phyloP scores from a whole-genome alignment of 2,329 filamentous ascomycete genomes.

The Harringtonia lauricola region DNA sequence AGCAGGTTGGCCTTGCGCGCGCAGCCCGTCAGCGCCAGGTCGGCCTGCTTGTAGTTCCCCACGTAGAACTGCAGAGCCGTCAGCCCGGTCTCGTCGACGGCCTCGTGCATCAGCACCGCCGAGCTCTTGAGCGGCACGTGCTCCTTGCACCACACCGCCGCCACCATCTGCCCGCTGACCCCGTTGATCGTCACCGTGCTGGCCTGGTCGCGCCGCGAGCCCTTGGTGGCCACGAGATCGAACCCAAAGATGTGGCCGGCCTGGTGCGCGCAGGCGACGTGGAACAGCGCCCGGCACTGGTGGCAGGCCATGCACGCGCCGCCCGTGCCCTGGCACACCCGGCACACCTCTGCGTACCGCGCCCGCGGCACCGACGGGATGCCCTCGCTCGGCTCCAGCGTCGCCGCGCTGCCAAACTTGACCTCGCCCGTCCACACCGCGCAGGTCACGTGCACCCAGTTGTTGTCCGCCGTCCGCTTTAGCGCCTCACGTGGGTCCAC shows the following conservation, averaged over 20 bases:
- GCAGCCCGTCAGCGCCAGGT: conserved; percentile 80
- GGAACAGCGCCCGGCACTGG: conserved; percentile 59
- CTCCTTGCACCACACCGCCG: conserved; percentile 84
- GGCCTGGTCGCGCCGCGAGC: conserved; percentile 70
- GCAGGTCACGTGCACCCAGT: conserved; percentile 95
- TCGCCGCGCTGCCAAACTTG: conserved; percentile 77
- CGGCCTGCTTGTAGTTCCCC: conserved; percentile 88
- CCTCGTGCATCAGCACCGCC: conserved; percentile 70
- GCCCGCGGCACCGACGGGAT: conserved; percentile 69
- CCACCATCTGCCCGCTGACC: conserved; percentile 74
- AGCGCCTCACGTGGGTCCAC: conserved; percentile 77
- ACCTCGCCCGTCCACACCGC: conserved; percentile 87
- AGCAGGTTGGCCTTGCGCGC: conserved; percentile 82
- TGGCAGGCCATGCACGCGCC: conserved; percentile 81
- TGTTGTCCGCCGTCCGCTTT: conserved; percentile 91
- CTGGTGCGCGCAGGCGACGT: conserved; percentile 84
- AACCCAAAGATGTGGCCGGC: conserved; percentile 78
- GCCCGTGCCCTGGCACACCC: conserved; percentile 62
- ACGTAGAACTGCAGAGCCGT: conserved; percentile 81
- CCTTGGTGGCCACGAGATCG: conserved; percentile 82
- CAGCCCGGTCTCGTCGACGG: conserved; percentile 56
- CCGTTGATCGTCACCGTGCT: conserved; percentile 70
- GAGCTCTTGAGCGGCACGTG: conserved; percentile 63
- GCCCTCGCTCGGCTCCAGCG: conserved; percentile 78
- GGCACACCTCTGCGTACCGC: conserved; percentile 69